phyloP scores from a whole-genome alignment of 2,329 filamentous ascomycete species.

The Elsinoe perseae region DNA sequence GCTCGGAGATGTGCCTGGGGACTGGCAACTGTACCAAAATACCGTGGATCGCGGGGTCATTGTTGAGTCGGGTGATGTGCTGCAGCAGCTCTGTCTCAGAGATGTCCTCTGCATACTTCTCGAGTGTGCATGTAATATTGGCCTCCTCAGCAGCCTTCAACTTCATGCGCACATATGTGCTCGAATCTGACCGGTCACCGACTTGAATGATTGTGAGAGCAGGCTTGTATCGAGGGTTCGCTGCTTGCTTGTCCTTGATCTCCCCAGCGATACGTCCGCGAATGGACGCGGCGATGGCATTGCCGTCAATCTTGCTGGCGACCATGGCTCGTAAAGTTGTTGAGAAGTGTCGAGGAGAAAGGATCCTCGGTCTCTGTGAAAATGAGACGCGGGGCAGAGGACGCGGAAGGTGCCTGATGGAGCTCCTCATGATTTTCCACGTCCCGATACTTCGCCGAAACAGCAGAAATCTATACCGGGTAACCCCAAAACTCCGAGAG shows the following conservation, averaged over 20 bases:
- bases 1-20: conserved; percentile 83
- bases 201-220: conserved; percentile 95
- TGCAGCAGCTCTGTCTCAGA: conserved; percentile 80
- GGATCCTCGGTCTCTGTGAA: conserved; percentile 3
- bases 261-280: conserved; percentile 72
- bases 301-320: conserved; percentile 90
- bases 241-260: conserved; percentile 71
- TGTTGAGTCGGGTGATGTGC: conserved; percentile 73
- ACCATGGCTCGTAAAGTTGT: conserved; percentile 60
- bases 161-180: conserved; percentile 99
- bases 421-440: conserved; percentile 7
- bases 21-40: conserved; percentile 91
- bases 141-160: conserved; percentile 94
- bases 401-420: conserved; percentile 12
- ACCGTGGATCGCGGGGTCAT: conserved; percentile 77
- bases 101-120: conserved; percentile 74
- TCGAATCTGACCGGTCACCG: conserved; percentile 85
- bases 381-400: conserved; percentile 12
- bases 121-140: conserved; percentile 78
- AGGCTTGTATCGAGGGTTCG: conserved; percentile 81
- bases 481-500: conserved; percentile 13
- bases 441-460: conserved; percentile 5
- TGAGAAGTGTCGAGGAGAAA: conserved; percentile 35
- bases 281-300: conserved; percentile 85
- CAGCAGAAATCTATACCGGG: background rate